phyloP scores from a whole-genome alignment of 2,329 filamentous ascomycete genomes.

The Ophiostoma angusticollis region DNA sequence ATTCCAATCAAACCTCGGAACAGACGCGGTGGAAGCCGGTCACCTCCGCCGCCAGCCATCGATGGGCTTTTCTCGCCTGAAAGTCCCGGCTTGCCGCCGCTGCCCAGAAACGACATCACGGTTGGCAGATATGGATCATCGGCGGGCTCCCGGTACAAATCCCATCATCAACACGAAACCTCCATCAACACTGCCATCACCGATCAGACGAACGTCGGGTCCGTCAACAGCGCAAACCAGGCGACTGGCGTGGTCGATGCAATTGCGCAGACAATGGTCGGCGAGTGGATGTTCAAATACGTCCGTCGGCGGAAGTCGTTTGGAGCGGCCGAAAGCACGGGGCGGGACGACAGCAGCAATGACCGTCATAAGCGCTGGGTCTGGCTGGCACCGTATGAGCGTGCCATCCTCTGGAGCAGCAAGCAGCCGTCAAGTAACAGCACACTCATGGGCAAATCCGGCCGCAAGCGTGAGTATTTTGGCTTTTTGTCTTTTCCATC shows the following conservation, averaged over 20 bases:
- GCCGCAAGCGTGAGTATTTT: constrained; percentile 69
- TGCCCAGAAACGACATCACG: constrained; percentile 61
- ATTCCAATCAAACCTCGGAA: constrained; percentile 42
- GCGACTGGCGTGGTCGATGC: constrained; percentile 81
- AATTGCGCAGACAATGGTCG: constrained; percentile 96
- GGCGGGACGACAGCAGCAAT: constrained; percentile 57
- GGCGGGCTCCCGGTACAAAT: constrained; percentile 27
- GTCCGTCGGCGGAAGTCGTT: constrained; percentile 83
- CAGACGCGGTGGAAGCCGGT: constrained; percentile 37
- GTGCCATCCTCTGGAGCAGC: constrained; percentile 94
- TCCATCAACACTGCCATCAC: constrained; percentile 46
- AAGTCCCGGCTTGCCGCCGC: constrained; percentile 57
- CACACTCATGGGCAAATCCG: constrained; percentile 84
- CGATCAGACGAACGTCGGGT: constrained; percentile 33
- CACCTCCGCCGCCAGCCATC: constrained; percentile 41
- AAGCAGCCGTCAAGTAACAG: constrained; percentile 85
- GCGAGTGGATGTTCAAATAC: constrained; percentile 94
- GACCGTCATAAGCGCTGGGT: constrained; percentile 94
- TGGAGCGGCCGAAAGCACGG: constrained; percentile 55
- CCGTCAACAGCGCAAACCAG: constrained; percentile 45
- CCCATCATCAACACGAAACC: constrained; percentile 41
- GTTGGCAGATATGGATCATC: constrained; percentile 34
- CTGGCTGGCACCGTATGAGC: constrained; percentile 93
- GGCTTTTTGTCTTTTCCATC: constrained; percentile 14
- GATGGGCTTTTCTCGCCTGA: constrained; percentile 46